Evolutionary conservation across 73 alveolate genomes (phyloP).

Genomic region (Tetrahymena borealis): DNA sequence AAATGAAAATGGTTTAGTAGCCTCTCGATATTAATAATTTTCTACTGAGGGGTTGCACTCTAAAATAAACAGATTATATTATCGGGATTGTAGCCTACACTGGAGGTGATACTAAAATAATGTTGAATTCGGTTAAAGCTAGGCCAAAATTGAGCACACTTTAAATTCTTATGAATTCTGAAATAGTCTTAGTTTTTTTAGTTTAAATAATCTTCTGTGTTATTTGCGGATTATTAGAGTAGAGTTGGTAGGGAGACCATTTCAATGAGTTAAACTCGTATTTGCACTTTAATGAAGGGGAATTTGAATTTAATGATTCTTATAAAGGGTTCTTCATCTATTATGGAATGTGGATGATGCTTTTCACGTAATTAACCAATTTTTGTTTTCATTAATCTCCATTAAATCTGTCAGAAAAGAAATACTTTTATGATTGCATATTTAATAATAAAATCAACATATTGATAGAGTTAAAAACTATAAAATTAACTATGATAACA

Average conservation of each 20-base stretch:
- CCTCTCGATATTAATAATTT: slow-evolving; percentile 25
- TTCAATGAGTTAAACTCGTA: background rate
- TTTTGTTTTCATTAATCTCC: too few relatives aligned
- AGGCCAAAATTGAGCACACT: slow-evolving; percentile 51
- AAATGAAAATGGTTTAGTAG: background rate
- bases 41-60: slow-evolving; percentile 53
- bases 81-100: slow-evolving; percentile 53
- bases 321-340: background rate
- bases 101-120: slow-evolving; percentile 61
- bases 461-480: too few relatives aligned
- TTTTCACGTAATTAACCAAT: slow-evolving; percentile 41
- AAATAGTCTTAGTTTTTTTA: slow-evolving; percentile 9
- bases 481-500: too few relatives aligned
- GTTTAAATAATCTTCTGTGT: slow-evolving; percentile 22
- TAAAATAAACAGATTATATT: slow-evolving; percentile 51
- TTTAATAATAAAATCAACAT: too few relatives aligned
- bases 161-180: slow-evolving; percentile 38
- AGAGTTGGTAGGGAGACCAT: slow-evolving; percentile 24
- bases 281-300: background rate
- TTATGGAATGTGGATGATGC: slow-evolving; percentile 78
- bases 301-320: background rate
- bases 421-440: too few relatives aligned
- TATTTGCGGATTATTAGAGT: background rate
- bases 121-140: slow-evolving; percentile 64
- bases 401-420: too few relatives aligned